Evolutionary conservation across 805 yeast genomes (phyloP).

Genomic region (Candida arabinofermentans): DNA sequence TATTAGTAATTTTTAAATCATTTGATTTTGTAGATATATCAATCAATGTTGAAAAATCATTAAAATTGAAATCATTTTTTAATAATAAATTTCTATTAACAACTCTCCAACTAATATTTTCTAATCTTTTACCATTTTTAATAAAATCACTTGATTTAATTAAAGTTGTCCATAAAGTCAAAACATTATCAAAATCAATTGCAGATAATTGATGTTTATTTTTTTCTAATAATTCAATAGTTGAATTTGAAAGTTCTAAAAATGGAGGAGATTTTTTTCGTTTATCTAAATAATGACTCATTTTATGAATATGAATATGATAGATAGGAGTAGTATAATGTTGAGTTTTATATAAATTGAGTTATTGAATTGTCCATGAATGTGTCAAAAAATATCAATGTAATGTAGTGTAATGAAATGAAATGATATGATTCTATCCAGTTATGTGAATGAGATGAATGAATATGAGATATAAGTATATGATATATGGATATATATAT

Average conservation of each 20-base stretch:
- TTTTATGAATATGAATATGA: too few species aligned
- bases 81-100: conserved; percentile 29
- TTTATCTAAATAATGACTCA: conserved; percentile 21
- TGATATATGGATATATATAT: too few species aligned
- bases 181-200: conserved; percentile 36
- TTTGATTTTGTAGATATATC: conserved; percentile 20
- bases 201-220: conserved; percentile 17
- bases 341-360: too few species aligned
- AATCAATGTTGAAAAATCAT: conserved; percentile 28
- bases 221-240: conserved; percentile 21
- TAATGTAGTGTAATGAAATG: too few species aligned
- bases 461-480: too few species aligned
- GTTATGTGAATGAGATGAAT: too few species aligned
- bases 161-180: conserved; percentile 39
- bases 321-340: too few species aligned
- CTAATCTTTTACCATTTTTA: conserved; percentile 32
- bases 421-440: too few species aligned
- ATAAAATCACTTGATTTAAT: conserved; percentile 31
- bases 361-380: neutral
- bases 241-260: conserved; percentile 28
- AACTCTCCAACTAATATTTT: conserved; percentile 34
- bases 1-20: neutral
- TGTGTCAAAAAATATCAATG: too few species aligned
- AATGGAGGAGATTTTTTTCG: conserved; percentile 29
- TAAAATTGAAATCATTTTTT: conserved; percentile 18